A percentile compares a stretch with the other conserved stretches of the same genome.
phyloP scores from a whole-genome alignment of 768 basidiomycete genomes.

The Boletus rubescentipes region DNA sequence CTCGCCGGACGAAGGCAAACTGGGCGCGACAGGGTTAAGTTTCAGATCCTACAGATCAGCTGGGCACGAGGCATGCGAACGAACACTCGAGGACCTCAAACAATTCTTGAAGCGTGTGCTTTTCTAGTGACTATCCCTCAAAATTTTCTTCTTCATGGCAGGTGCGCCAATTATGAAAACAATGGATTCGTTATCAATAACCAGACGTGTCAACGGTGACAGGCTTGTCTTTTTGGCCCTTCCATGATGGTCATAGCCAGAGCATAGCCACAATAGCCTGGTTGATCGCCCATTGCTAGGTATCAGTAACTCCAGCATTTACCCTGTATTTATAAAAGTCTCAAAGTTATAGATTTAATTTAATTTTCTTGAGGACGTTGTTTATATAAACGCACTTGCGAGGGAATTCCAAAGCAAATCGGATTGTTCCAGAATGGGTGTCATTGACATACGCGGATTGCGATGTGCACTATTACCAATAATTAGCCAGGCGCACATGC shows the following conservation, averaged over 20 bases:
- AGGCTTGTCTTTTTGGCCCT: neutral
- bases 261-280: neutral
- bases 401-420: neutral
- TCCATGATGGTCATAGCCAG: neutral
- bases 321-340: slow-evolving; percentile 1
- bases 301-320: neutral
- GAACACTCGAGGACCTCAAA: slow-evolving; percentile 71
- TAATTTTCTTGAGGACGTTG: neutral
- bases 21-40: slow-evolving; percentile 48
- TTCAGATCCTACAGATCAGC: slow-evolving; percentile 69
- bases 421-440: neutral
- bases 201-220: neutral
- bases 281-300: neutral
- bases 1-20: slow-evolving; percentile 16
- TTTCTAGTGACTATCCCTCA: slow-evolving; percentile 27
- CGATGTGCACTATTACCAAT: neutral
- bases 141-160: neutral
- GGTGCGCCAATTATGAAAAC: neutral
- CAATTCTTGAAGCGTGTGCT: slow-evolving; percentile 66
- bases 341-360: neutral
- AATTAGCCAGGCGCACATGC: neutral
- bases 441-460: too few species aligned
- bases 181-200: neutral
- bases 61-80: slow-evolving; percentile 60
- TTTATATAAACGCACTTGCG: neutral